Evolutionary conservation across 2,329 filamentous ascomycete species (phyloP).

Genomic region (Sporothrix mexicana): DNA sequence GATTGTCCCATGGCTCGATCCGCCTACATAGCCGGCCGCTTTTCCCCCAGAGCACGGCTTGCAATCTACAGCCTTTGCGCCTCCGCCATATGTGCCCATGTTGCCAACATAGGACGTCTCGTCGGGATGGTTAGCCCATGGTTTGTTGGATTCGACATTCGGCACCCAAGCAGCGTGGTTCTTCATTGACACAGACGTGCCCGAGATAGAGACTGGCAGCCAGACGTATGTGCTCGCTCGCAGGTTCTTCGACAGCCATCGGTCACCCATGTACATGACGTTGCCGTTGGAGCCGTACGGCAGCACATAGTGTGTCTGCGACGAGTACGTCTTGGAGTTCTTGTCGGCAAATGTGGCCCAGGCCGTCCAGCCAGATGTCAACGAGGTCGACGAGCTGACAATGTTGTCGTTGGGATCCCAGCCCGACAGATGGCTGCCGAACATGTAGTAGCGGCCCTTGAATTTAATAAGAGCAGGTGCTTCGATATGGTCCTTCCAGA

Average conservation of each 20-base stretch:
- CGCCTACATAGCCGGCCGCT: conserved; percentile 63
- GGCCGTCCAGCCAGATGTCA: conserved; percentile 58
- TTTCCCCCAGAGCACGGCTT: conserved; percentile 57
- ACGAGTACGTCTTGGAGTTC: conserved; percentile 54
- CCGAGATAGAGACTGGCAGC: conserved; percentile 64
- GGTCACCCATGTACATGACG: conserved; percentile 61
- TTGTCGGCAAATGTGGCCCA: conserved; percentile 57
- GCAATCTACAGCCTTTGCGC: conserved; percentile 56
- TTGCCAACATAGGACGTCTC: conserved; percentile 61
- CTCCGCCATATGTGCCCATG: conserved; percentile 51
- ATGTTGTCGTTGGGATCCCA: conserved; percentile 60
- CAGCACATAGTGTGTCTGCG: conserved; percentile 59
- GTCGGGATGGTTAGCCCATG: conserved; percentile 49
- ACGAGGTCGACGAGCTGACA: conserved; percentile 53
- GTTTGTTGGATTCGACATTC: conserved; percentile 36
- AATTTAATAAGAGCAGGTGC: conserved; percentile 60
- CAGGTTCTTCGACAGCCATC: conserved; percentile 59
- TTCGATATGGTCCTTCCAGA: conserved; percentile 52
- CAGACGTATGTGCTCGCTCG: conserved; percentile 65
- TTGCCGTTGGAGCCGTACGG: conserved; percentile 38
- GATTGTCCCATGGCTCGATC: conserved; percentile 52
- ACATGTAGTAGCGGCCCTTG: conserved; percentile 60
- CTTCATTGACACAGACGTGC: conserved; percentile 56
- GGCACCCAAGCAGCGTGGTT: conserved; percentile 62
- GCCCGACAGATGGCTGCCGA: conserved; percentile 54